Percentiles rank a stretch among this genome's conserved stretches.
These are phyloP conservation scores for Kwoniella sp. DNA, from an alignment of 768 basidiomycete species.

Conservation along the genomic window DNA sequence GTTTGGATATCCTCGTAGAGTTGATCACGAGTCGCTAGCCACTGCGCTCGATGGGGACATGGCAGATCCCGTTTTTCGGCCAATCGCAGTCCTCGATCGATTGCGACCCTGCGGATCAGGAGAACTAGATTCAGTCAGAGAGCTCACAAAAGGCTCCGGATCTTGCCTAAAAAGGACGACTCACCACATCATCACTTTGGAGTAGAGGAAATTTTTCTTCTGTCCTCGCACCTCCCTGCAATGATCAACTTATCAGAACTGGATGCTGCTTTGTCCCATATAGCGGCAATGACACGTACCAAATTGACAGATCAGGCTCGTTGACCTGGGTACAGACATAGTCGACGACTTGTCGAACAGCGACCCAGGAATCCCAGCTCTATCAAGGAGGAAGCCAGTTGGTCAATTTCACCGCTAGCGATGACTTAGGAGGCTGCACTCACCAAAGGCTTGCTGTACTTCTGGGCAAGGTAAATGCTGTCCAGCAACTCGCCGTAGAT, in stretches of 20 bases:
- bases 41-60: slow-evolving; percentile 60
- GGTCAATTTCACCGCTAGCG: background rate
- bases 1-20: slow-evolving; percentile 93
- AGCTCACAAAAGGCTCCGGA: background rate
- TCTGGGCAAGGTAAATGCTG: slow-evolving; percentile 94
- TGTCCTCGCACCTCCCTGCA: slow-evolving; percentile 76
- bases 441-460: slow-evolving; percentile 65
- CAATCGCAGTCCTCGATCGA: slow-evolving; percentile 90
- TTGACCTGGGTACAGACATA: slow-evolving; percentile 71
- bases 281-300: slow-evolving; percentile 28
- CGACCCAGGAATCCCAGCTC: slow-evolving; percentile 57
- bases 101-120: slow-evolving; percentile 71
- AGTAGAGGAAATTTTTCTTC: slow-evolving; percentile 86
- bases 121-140: background rate
- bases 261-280: background rate
- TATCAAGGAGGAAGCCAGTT: slow-evolving; percentile 10
- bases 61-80: slow-evolving; percentile 94
- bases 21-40: slow-evolving; percentile 74
- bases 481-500: slow-evolving; percentile 96
- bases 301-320: slow-evolving; percentile 73
- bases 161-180: slow-evolving; percentile 40
- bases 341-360: slow-evolving; percentile 57
- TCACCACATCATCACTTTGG: slow-evolving; percentile 92
- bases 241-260: background rate
- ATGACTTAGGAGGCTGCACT: slow-evolving; percentile 17